Base-by-base conservation (phyloP, 176 grass and related monocot genomes). In the Bolboschoenus planiculmis region DNA sequence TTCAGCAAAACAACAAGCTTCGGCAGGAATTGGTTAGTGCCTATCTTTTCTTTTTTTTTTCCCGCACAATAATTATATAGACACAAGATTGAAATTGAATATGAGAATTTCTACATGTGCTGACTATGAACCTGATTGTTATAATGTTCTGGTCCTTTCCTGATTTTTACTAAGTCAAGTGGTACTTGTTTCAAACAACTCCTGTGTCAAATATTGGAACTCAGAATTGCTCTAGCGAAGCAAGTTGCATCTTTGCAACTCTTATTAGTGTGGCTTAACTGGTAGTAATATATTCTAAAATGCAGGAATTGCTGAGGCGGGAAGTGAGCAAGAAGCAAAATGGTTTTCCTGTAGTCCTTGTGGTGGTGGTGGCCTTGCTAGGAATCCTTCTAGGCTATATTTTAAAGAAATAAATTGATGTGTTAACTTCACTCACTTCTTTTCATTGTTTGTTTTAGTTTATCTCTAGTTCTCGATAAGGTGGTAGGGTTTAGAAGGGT, bases 1-100 rank as follows among this genome's bases (percentile, higher is more conserved):
- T 89, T 84, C 86, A 94, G 66, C 86, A 90, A 63, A 94, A 92
- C 83, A 87, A 84, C 75, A 92, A 92, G 67, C 91, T 94, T 84
- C 91, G 62, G 64, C 86, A 87, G 82, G 91, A 97, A 87, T 31
- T 94, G 90, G 94, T 97, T 57, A 88, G 93, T 92, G 10, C 35
- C 2, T 18, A 23, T 56, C 37, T 78, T n/a, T 77, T 39, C 40
- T 42, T 21, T 81, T 90, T 80, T 40, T 83, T 90, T 80, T 40
- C 80, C 30, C 46, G 0, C 39, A 11, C 58, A 64, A 36, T 51
- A 35, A 54, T 53, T 83, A 26, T 30, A 47, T 14, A 30, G 2
- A 8, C 46, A 40, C 3, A 4, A 33, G 5, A 53, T 66, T 13
- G 59, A 36, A 44, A 34, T 33, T 75, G 44, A 84, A 15, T 75